Conservation (phyloP, 345 rosid genomes). For the Populus nigra region DNA sequence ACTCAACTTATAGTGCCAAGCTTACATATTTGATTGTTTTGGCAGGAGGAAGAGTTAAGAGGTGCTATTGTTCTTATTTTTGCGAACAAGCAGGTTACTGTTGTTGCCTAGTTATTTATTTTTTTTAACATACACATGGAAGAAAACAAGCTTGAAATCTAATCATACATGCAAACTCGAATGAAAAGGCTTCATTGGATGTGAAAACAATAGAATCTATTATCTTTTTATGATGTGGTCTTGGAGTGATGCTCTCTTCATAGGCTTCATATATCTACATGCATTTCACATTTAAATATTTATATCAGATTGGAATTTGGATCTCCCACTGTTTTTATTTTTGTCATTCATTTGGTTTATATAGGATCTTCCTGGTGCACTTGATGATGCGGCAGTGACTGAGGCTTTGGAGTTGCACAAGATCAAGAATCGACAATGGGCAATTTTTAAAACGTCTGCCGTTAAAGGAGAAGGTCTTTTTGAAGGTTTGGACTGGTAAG, state of each 20-base stretch:
- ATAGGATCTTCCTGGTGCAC: slow-evolving; percentile 26
- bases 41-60: slow-evolving; percentile 54
- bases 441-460: slow-evolving; percentile 31
- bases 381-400: slow-evolving; percentile 24
- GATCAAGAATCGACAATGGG: slow-evolving; percentile 27
- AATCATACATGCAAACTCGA: background rate
- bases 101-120: background rate
- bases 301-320: background rate
- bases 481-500: slow-evolving; percentile 33
- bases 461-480: slow-evolving; percentile 30
- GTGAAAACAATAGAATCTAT: background rate
- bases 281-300: background rate
- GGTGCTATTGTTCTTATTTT: slow-evolving; percentile 54
- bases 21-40: background rate
- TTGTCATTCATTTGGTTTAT: background rate
- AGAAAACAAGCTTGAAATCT: background rate
- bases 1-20: background rate
- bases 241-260: background rate
- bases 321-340: background rate
- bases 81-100: slow-evolving; percentile 58
- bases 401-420: slow-evolving; percentile 33
- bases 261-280: background rate
- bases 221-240: background rate
- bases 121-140: background rate
- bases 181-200: background rate